Evolutionary conservation across 2,329 filamentous ascomycete species (phyloP), one percentile per base, ranked within the genome.

Genomic region (Catunica adiposa): DNA sequence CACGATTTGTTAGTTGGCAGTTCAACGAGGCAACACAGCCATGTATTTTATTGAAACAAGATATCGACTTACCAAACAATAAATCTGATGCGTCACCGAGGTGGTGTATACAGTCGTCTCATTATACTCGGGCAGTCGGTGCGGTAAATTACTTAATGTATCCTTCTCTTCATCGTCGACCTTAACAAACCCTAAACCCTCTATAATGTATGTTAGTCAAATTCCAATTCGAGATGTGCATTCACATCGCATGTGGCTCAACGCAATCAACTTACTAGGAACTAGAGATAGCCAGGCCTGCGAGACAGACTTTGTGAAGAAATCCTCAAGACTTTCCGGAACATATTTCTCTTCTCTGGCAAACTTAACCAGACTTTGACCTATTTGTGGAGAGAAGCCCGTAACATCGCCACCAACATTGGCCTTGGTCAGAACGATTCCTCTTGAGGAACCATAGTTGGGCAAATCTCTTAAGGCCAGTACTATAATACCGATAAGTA

Each of bases 11-110:
- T 42, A 42, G 38, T 42, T 5, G 11, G 11, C 29, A 11, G 29
- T 34, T 34, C 29, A 11, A 34, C 11, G 11, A 11, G 29, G 5
- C 5, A 11, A 5, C 5, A 34, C 29, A 34, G 29, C 29, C 5
- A 5, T 34, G 29, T 34, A 34, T 34, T n/a, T n/a, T 8, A 48
- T 48, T 48, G 23, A 11, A 22, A 4, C 38, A 42, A n/a, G n/a
- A 42, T 20, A 42, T 42, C 25, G n/a, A 50, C 57, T 42, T 63
- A 69, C 67, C 34, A 72, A 63, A 58, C 70, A 72, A 60, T 72
- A 69, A 1, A 72, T 64, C 60, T 72, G 70, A 57, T 72, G 70
- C 2, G 70, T 72, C 59, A 71, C 66, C 1, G 67, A 68, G 0
- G 70, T 70, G 1, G 70, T 71, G 60, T 68, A 71, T 51, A 68